Percentiles rank a stretch among this genome's conserved stretches.
phyloP scores from a whole-genome alignment of 371 early-diverging fungal genomes.

The Apophysomyces variabilis region DNA sequence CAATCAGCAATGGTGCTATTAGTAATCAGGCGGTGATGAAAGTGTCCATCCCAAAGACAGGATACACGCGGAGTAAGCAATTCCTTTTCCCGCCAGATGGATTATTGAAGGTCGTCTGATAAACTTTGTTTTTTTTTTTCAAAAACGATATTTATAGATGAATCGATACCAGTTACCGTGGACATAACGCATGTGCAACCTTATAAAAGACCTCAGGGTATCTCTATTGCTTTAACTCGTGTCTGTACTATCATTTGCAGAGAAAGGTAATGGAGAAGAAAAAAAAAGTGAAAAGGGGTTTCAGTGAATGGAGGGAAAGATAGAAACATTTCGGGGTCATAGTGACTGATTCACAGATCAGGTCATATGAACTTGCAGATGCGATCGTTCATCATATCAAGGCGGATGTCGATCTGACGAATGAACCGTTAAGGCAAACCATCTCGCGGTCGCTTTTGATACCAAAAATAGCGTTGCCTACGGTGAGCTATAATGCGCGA shows the following conservation, averaged over 20 bases:
- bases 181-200: conserved; percentile 21
- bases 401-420: conserved; percentile 19
- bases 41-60: conserved; percentile 14
- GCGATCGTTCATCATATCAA: conserved; percentile 18
- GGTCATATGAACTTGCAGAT: conserved; percentile 17
- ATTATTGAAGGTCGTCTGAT: not conserved
- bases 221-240: conserved; percentile 21
- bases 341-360: not conserved
- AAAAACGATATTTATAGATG: conserved; percentile 9
- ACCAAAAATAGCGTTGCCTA: conserved; percentile 22
- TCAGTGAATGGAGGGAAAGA: not conserved
- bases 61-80: conserved; percentile 20
- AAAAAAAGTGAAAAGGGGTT: not conserved
- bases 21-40: not conserved
- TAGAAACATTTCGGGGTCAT: not conserved
- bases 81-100: not conserved
- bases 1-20: not conserved
- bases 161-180: conserved; percentile 20
- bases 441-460: conserved; percentile 18
- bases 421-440: conserved; percentile 13
- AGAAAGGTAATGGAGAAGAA: conserved; percentile 17
- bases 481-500: conserved; percentile 19
- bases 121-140: not conserved
- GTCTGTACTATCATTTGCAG: conserved; percentile 15
- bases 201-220: conserved; percentile 7